Evolutionary conservation across 306 rosid species (phyloP), one percentile per base, ranked within the genome.

Genomic region (Geum urbanum): DNA sequence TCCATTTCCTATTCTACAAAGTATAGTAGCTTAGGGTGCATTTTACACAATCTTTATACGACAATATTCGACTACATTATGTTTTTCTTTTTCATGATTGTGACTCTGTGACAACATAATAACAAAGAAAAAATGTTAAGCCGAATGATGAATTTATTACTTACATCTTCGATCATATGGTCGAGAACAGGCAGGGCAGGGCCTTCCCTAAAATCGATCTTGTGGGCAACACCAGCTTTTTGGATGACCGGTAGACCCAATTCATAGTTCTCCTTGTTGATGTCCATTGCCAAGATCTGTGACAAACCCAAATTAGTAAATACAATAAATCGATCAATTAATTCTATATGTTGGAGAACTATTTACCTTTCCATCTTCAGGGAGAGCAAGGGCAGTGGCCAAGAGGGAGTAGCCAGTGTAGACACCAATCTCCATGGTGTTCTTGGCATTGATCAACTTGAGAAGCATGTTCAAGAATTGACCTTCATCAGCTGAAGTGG

Each of bases 371-470:
- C 98, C 98, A 58, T 92, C 96, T 4, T 92, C 96, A 6, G 98
- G 98, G 72, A 92, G 66, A 48, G 98, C 98, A 13, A 92, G 87
- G 66, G 98, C 98, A 0, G 98, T 92, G 78, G 98, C 96, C 1
- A 92, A 96, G 44, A 92, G 86, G 18, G 98, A 92, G 83, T 92
- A 92, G 7, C 98, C 98, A 20, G 98, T 92, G 86, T 81, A 92
- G 74, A 92, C 98, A 65, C 97, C 97, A 32, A 91, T 91, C 84
- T 91, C 97, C 94, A 91, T 89, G 80, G 97, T 91, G 66, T 91
- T 91, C 82, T 89, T 91, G 57, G 97, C 97, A 78, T 91, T 92
- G 77, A 92, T 87, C 16, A 92, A 85, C 81, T 92, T 92, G 71
- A 92, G 83, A 40, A 91, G 90, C 94, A 91, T 82, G 85, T 77